Conservation (phyloP, 768 basidiomycete genomes). For the Gyrodon lividus region DNA sequence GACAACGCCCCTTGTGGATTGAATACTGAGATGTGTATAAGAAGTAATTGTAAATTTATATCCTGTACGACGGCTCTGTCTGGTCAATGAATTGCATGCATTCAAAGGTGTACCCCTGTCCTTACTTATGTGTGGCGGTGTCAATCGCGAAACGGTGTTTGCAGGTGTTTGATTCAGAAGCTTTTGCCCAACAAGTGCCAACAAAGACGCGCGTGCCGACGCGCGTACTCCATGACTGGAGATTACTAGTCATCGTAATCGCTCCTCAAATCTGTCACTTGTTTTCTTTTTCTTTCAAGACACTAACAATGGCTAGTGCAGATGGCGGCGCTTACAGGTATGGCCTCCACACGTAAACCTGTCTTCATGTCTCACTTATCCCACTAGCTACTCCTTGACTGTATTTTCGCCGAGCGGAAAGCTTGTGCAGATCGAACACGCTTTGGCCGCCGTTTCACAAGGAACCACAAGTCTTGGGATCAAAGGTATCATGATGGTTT, state of each 20-base stretch:
- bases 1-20: conserved; percentile 56
- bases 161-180: conserved; percentile 13
- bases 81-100: neutral
- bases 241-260: conserved; percentile 2
- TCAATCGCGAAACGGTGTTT: conserved; percentile 24
- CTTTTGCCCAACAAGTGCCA: conserved; percentile 20
- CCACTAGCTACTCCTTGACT: conserved; percentile 89
- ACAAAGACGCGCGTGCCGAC: conserved; percentile 30
- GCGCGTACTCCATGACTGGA: conserved; percentile 22
- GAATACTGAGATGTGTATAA: conserved; percentile 2
- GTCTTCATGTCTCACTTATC: conserved; percentile 18
- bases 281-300: conserved; percentile 10
- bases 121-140: neutral
- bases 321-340: conserved; percentile 82
- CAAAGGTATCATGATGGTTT: conserved; percentile 64
- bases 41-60: neutral
- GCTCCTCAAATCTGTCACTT: conserved; percentile 18
- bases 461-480: conserved; percentile 98
- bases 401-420: conserved; percentile 99
- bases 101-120: neutral
- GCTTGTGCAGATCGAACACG: conserved; percentile 99
- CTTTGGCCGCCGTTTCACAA: conserved; percentile 91
- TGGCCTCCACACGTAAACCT: conserved; percentile 16
- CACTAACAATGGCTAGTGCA: conserved; percentile 66
- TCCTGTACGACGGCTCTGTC: neutral